Evolutionary conservation across 495 filamentous ascomycete species (phyloP).

Genomic region (Aspergillus asperescens): DNA sequence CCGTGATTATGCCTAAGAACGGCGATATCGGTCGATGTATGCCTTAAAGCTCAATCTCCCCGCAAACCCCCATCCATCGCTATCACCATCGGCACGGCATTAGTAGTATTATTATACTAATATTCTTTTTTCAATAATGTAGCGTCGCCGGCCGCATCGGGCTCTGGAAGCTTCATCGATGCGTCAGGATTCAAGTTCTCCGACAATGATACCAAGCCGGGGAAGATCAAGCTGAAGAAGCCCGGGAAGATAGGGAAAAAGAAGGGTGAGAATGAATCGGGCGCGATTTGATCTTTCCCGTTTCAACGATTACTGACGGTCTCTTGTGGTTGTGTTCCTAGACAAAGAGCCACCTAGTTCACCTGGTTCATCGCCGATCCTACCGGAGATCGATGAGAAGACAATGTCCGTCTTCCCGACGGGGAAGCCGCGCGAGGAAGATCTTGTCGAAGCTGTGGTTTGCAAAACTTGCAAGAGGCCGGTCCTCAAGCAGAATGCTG

Average conservation of each 20-base stretch:
- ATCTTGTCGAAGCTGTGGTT: slow-evolving; percentile 58
- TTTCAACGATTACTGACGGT: not conserved
- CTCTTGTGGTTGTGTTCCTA: not conserved
- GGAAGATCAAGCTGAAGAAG: slow-evolving; percentile 67
- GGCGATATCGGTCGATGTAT: slow-evolving; percentile 35
- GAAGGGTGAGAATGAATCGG: slow-evolving; percentile 30
- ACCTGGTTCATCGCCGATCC: slow-evolving; percentile 49
- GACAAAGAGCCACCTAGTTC: slow-evolving; percentile 25
- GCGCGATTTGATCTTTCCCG: not conserved
- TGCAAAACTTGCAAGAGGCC: slow-evolving; percentile 83
- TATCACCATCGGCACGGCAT: not conserved
- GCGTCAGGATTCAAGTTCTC: slow-evolving; percentile 47
- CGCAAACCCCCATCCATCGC: not conserved
- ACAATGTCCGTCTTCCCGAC: slow-evolving; percentile 66
- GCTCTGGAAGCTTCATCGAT: slow-evolving; percentile 42
- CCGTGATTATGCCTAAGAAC: slow-evolving; percentile 37
- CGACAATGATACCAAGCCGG: slow-evolving; percentile 58
- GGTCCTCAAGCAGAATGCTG: slow-evolving; percentile 54
- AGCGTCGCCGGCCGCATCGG: slow-evolving; percentile 15
- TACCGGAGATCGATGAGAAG: slow-evolving; percentile 69
- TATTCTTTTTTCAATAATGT: not conserved
- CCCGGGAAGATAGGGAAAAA: slow-evolving; percentile 50
- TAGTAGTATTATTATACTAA: not conserved
- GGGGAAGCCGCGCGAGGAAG: slow-evolving; percentile 63
- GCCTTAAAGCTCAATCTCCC: not conserved